These are phyloP conservation scores for Fusarium setosum DNA, from an alignment of 2,329 filamentous ascomycete species.

Conservation along the genomic window DNA sequence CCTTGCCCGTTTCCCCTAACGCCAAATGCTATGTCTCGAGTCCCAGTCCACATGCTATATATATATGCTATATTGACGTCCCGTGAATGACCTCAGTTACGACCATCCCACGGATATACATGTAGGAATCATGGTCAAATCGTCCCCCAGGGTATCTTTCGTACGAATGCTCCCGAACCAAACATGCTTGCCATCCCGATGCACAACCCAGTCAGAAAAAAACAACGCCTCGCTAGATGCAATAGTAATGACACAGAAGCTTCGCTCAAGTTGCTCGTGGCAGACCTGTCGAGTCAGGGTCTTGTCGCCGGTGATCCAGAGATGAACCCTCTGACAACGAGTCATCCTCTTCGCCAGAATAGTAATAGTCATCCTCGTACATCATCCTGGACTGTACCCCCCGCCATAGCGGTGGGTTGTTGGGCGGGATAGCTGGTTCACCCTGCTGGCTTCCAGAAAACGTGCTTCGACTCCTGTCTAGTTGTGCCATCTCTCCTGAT, in stretches of 20 bases:
- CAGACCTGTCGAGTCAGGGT: conserved; percentile 40
- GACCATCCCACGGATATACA: conserved; percentile 4
- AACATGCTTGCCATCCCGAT: conserved; percentile 13
- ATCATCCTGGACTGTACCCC: conserved; percentile 49
- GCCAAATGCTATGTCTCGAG: conserved; percentile 1
- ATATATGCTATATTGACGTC: neutral
- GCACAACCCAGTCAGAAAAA: conserved; percentile 8
- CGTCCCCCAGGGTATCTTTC: conserved; percentile 32
- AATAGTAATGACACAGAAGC: conserved; percentile 39
- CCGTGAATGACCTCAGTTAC: neutral
- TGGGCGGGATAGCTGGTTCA: conserved; percentile 44
- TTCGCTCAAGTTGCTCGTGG: conserved; percentile 26
- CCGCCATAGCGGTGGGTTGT: conserved; percentile 57
- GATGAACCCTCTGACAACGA: conserved; percentile 46
- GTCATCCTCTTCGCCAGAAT: conserved; percentile 46
- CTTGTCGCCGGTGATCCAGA: conserved; percentile 39
- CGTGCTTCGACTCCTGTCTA: conserved; percentile 37
- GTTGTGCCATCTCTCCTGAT: conserved; percentile 33
- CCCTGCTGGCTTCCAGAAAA: conserved; percentile 36
- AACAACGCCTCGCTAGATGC: conserved; percentile 44
- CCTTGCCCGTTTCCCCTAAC: neutral
- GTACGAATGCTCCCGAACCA: conserved; percentile 19
- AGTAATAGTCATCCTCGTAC: conserved; percentile 49
- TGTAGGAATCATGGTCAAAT: conserved; percentile 4
- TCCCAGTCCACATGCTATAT: neutral